These are phyloP conservation scores for Ogataea corticis DNA, from an alignment of 805 yeast species.

Conservation along the genomic window DNA sequence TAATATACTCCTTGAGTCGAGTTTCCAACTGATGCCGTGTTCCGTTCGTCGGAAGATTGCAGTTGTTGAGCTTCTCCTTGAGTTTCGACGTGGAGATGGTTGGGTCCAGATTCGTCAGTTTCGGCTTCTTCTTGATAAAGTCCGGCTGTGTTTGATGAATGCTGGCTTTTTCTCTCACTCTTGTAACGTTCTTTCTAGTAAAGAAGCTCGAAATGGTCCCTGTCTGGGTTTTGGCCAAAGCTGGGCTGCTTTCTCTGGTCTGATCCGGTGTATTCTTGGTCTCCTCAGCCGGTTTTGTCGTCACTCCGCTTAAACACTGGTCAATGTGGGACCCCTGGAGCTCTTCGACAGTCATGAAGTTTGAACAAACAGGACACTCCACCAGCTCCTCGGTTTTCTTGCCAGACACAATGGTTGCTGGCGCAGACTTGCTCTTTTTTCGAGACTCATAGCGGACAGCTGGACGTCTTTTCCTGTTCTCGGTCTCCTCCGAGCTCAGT, in stretches of 20 bases:
- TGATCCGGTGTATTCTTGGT: conserved; percentile 11
- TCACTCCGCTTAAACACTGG: conserved; percentile 44
- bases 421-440: conserved; percentile 12
- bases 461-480: conserved; percentile 9
- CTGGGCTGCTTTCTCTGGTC: conserved; percentile 7
- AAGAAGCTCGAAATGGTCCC: conserved; percentile 19
- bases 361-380: conserved; percentile 68
- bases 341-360: conserved; percentile 51
- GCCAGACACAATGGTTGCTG: background rate
- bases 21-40: conserved; percentile 61
- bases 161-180: conserved; percentile 9
- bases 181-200: conserved; percentile 4
- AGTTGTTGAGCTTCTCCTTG: conserved; percentile 54
- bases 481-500: conserved; percentile 26
- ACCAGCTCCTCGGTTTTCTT: conserved; percentile 37
- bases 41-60: conserved; percentile 64
- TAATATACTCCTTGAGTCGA: conserved; percentile 75
- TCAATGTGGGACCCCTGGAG: conserved; percentile 65
- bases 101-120: conserved; percentile 66
- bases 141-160: conserved; percentile 28
- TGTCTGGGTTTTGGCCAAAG: no score
- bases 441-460: conserved; percentile 13
- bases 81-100: conserved; percentile 58
- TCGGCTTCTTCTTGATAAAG: conserved; percentile 20
- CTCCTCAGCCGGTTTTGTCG: conserved; percentile 20